Base-by-base conservation (phyloP, 2,329 filamentous ascomycete genomes). In the Exserohilum turcica region DNA sequence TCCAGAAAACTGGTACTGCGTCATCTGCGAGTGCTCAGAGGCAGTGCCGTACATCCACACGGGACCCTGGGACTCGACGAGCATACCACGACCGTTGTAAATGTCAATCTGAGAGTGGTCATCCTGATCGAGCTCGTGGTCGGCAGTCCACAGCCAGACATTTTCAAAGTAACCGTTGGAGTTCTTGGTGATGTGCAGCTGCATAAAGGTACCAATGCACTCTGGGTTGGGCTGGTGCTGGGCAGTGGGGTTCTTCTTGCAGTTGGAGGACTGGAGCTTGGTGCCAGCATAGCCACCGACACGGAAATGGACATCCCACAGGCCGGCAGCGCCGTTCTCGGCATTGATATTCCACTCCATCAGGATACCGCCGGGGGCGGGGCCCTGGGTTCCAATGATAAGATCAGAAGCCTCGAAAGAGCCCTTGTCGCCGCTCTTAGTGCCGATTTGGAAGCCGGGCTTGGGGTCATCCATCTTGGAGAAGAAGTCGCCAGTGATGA, bases 241-340 rank as follows among this genome's bases (percentile, higher is more conserved):
- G 12, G 79, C 77, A 44, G 82, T 80, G 36, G 89, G 89, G 58
- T 87, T 89, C 82, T 95, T 95, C 73, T 84, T 76, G 79, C 92
- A 97, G 49, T 81, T 86, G 73, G 90, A 82, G 15, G 87, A 88
- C 76, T 95, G 90, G 13, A 97, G 83, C 60, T 90, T 77, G 24
- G 92, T 95, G 55, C 93, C 93, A 4, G 89, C 87, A 48, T 88
- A 87, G 37, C 94, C 94, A 65, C 92, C 93, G 65, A 99, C 85
- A 69, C 94, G 91, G 78, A 94, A 88, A 80, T 99, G 94, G n/a
- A 92, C 87, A 68, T 99, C 94, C 90, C 92, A 99, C 76, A 97
- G 86, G 57, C 86, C 93, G 16, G 86, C 87, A 1, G 86, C 84
- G 40, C 91, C 91, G 52, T 87, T 82, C 75, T 80, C 63, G 3